Conservation (phyloP, 2,329 filamentous ascomycete genomes). For the Diaporthe eres region DNA sequence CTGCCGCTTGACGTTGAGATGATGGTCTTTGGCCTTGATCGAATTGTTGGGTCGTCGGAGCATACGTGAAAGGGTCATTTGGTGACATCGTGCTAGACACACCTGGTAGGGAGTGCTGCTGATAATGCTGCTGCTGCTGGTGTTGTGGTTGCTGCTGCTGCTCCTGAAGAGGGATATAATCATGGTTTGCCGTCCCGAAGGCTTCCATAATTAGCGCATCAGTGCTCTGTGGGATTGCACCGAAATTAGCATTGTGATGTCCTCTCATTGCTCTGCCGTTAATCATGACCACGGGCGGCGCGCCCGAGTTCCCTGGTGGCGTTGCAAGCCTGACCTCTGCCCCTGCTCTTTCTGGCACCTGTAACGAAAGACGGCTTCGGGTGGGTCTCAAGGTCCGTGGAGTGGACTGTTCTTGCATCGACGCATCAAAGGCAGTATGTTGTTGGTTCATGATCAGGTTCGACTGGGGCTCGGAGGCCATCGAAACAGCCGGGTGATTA, state of each 20-base stretch:
- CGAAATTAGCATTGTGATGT: neutral
- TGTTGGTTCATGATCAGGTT: constrained; percentile 25
- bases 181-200: neutral
- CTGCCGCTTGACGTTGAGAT: constrained; percentile 2
- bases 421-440: constrained; percentile 20
- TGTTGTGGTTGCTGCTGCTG: constrained; percentile 21
- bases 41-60: neutral
- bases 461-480: constrained; percentile 22
- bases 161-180: constrained; percentile 24
- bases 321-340: constrained; percentile 51
- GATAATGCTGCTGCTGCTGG: constrained; percentile 29
- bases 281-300: constrained; percentile 48
- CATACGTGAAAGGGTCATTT: neutral
- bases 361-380: constrained; percentile 69
- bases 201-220: neutral
- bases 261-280: constrained; percentile 48
- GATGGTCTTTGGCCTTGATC: constrained; percentile 10
- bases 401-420: constrained; percentile 29
- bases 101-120: constrained; percentile 23
- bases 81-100: constrained; percentile 3
- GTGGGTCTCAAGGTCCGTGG: constrained; percentile 48
- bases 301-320: constrained; percentile 40
- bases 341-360: constrained; percentile 65
- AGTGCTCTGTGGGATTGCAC: neutral
- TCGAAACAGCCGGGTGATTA: constrained; percentile 1